Evolutionary conservation across 1,284 basidiomycete species (phyloP), one percentile per base, ranked within the genome.

Genomic region (Malassezia dermatis): DNA sequence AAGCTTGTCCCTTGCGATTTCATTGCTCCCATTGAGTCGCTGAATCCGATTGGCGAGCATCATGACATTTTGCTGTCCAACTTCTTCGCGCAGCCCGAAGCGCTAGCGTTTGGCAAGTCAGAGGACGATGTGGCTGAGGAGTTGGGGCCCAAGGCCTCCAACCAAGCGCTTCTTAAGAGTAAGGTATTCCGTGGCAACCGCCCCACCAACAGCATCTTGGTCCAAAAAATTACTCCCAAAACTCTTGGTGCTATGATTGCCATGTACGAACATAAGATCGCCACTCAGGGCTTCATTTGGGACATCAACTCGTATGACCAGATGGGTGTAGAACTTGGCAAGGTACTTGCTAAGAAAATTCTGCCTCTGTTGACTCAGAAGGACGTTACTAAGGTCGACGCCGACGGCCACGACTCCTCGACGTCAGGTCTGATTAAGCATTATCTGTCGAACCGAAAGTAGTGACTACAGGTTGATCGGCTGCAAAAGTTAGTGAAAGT

Each of bases 231-330:
- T 68, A 95, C 89, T 0, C 93, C 94, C 11, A 82, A 84, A 40
- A 86, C 85, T 6, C 84, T 96, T 28, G 91, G 87, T 78, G 85
- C 88, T 1, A 78, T 93, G 48, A 85, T 93, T 69, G 87, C 86
- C n/a, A 72, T 93, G 63, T 93, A 93, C 75, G 93, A 98, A 78
- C 93, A 98, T 81, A 98, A 98, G 82, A 95, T 98, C 75, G 94
- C 95, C 76, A 86, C 88, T 0, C 94, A 98, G 77, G 93, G 93
- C 71, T 86, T 88, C 47, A 81, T 96, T 61, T 96, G 91, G 91
- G 88, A 89, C 43, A 94, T 98, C 80, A 98, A 98, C 81, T 93
- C 89, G 10, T 98, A 87, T 76, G 79, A 79, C 67, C 78, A 80
- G 71, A 77, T 77, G 75, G 88, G 67, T 34, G 66, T 68, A 8